Conservation (phyloP, 352 stramenopile species). For the Phytophthora pinifolia region DNA sequence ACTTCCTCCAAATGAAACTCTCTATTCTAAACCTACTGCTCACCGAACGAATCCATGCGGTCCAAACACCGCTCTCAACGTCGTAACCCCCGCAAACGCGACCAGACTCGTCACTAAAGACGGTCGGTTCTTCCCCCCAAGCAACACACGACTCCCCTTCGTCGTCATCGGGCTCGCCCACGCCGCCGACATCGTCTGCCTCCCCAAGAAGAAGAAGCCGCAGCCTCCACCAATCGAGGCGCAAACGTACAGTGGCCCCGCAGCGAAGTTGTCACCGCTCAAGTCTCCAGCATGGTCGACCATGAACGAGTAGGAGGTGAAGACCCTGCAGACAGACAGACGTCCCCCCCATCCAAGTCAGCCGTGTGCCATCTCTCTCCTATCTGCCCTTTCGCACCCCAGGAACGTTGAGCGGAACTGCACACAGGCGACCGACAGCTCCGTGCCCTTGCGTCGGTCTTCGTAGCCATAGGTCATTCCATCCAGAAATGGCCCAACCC, state of each 20-base stretch:
- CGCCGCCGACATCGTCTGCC: conserved; percentile 23
- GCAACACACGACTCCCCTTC: conserved; percentile 12
- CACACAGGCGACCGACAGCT: conserved; percentile 42
- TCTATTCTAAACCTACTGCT: not conserved
- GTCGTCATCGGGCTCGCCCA: conserved; percentile 17
- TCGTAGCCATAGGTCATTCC: conserved; percentile 67
- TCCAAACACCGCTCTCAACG: conserved; percentile 46
- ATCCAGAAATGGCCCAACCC: conserved; percentile 76
- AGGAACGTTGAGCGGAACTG: conserved; percentile 81
- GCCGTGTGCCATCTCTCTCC: not conserved
- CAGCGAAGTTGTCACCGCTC: conserved; percentile 35
- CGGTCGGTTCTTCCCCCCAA: conserved; percentile 24
- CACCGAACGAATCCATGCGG: conserved; percentile 67
- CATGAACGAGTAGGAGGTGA: conserved; percentile 91
- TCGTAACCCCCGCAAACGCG: conserved; percentile 43
- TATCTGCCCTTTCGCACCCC: conserved; percentile 37
- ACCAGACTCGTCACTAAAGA: conserved; percentile 36
- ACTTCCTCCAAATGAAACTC: not conserved
- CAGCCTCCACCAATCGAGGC: conserved; percentile 53
- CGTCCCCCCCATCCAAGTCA: not conserved
- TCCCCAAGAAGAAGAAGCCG: conserved; percentile 55
- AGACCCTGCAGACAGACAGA: conserved; percentile 47
- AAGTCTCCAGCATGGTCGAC: conserved; percentile 82
- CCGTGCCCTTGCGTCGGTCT: conserved; percentile 31
- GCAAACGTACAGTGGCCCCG: conserved; percentile 66